phyloP scores from a whole-genome alignment of 1,284 basidiomycete species.

The Boletus semigastroideus region DNA sequence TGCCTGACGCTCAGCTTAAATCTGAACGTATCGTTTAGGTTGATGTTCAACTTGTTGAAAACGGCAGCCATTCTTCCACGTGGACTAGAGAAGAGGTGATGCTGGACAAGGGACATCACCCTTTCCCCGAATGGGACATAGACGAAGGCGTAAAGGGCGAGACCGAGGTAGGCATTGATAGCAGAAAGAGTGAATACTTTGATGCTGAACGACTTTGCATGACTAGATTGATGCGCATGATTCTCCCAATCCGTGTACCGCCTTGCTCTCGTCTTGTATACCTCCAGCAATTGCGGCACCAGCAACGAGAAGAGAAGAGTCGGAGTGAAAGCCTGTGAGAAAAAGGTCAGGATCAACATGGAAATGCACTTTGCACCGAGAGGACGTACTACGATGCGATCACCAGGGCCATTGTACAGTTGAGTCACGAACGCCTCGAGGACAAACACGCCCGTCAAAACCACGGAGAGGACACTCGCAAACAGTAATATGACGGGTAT shows the following conservation, averaged over 20 bases:
- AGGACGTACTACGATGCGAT: conserved; percentile 67
- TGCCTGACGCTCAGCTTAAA: conserved; percentile 16
- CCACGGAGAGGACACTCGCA: conserved; percentile 63
- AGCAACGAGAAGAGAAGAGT: conserved; percentile 83
- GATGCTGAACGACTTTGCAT: conserved; percentile 80
- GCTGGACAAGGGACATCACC: conserved; percentile 66
- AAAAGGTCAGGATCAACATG: background rate
- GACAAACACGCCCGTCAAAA: conserved; percentile 81
- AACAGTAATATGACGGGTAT: conserved; percentile 81
- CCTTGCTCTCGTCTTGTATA: conserved; percentile 73
- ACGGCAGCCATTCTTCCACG: conserved; percentile 15
- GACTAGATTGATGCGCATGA: conserved; percentile 76
- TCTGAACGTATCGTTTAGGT: conserved; percentile 25
- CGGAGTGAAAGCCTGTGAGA: conserved; percentile 68
- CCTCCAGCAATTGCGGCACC: conserved; percentile 80
- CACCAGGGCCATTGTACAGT: conserved; percentile 85
- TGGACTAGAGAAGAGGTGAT: conserved; percentile 39
- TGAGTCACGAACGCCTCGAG: conserved; percentile 86
- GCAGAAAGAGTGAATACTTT: conserved; percentile 91
- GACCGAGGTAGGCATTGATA: conserved; percentile 86
- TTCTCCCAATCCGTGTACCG: conserved; percentile 89
- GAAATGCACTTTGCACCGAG: background rate
- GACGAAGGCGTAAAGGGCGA: conserved; percentile 84
- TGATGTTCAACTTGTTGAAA: conserved; percentile 26
- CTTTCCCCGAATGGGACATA: conserved; percentile 90